Evolutionary conservation across 441 rosid species (phyloP).

Genomic region (Populus hybrid): DNA sequence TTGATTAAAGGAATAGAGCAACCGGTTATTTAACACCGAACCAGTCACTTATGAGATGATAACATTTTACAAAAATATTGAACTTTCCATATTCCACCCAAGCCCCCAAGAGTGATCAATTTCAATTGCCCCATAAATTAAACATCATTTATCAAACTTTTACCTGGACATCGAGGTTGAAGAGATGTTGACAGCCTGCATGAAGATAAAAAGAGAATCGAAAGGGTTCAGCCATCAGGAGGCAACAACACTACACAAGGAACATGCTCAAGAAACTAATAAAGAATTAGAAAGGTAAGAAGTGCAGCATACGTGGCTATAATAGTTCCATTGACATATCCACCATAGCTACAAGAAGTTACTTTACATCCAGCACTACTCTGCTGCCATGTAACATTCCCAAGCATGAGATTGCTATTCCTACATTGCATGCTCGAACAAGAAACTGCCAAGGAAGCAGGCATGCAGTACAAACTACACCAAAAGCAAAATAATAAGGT

Average conservation of each 20-base stretch:
- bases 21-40: not conserved
- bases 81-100: not conserved
- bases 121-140: not conserved
- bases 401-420: constrained; percentile 80
- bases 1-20: not conserved
- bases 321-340: constrained; percentile 74
- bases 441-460: constrained; percentile 81
- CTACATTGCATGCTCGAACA: constrained; percentile 94
- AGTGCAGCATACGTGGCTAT: constrained; percentile 48
- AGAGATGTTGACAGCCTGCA: constrained; percentile 73
- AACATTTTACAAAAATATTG: not conserved
- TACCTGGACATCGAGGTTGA: constrained; percentile 90
- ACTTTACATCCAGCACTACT: constrained; percentile 85
- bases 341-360: constrained; percentile 73
- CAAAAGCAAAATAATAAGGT: constrained; percentile 10
- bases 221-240: constrained; percentile 2
- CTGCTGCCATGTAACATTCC: constrained; percentile 63
- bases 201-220: not conserved
- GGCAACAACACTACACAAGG: not conserved
- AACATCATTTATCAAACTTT: constrained; percentile 3
- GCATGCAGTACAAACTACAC: constrained; percentile 81
- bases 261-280: not conserved
- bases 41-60: not conserved
- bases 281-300: not conserved
- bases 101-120: not conserved